A percentile compares a stretch with the other conserved stretches of the same genome.
These are phyloP conservation scores for Juncus effusus DNA, from an alignment of 176 grass and related monocot genomes.

Conservation along the genomic window DNA sequence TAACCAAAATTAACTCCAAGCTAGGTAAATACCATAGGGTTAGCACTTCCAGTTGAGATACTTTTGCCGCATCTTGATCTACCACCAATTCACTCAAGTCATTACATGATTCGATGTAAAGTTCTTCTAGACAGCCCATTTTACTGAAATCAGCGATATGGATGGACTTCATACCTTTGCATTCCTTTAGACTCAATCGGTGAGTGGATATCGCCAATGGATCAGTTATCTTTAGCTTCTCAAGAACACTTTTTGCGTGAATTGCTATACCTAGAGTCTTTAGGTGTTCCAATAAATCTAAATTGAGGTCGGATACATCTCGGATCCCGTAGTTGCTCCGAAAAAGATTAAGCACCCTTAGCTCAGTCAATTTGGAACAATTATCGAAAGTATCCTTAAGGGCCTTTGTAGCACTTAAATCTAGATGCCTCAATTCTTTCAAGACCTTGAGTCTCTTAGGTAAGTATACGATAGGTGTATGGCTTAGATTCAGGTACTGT, in stretches of 20 bases:
- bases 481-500: conserved; percentile 54
- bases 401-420: conserved; percentile 53
- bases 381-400: conserved; percentile 57
- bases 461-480: conserved; percentile 49
- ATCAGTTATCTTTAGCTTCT: conserved; percentile 48
- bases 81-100: conserved; percentile 40
- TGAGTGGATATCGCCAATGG: conserved; percentile 63
- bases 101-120: conserved; percentile 61
- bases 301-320: conserved; percentile 50
- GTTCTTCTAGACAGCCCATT: conserved; percentile 57
- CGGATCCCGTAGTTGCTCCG: conserved; percentile 58
- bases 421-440: conserved; percentile 59
- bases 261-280: conserved; percentile 61
- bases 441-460: conserved; percentile 49
- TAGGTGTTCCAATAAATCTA: conserved; percentile 40
- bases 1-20: conserved; percentile 41
- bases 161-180: conserved; percentile 45
- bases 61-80: conserved; percentile 16
- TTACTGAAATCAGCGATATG: conserved; percentile 59
- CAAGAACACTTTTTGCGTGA: conserved; percentile 55
- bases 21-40: conserved; percentile 55
- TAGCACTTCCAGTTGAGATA: conserved; percentile 43
- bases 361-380: conserved; percentile 53
- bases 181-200: conserved; percentile 55
- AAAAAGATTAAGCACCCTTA: conserved; percentile 64